phyloP scores from a whole-genome alignment of 75 land plant genomes.

The Cryptomeria japonica region DNA sequence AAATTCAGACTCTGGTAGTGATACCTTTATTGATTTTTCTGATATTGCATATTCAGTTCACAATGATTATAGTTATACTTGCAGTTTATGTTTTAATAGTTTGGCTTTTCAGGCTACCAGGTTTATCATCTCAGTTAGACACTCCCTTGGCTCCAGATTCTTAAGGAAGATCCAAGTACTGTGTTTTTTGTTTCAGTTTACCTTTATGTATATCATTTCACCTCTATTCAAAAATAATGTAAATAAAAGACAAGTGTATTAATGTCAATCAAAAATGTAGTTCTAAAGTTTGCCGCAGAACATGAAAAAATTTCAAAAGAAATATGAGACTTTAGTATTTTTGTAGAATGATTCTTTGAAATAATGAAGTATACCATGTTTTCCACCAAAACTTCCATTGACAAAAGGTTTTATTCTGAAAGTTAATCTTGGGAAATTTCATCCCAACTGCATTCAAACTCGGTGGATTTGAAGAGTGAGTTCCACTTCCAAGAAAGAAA shows the following conservation, averaged over 20 bases:
- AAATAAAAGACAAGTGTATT: too few species aligned
- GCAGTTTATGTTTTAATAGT: not conserved
- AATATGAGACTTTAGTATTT: not conserved
- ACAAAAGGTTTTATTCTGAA: not conserved
- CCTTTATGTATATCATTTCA: too few species aligned
- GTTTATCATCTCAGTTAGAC: not conserved
- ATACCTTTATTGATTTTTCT: not conserved
- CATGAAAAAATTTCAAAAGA: too few species aligned
- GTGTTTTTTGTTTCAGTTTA: too few species aligned
- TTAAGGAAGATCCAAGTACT: not conserved
- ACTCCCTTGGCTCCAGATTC: not conserved
- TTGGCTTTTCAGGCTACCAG: not conserved
- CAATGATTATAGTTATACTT: too few species aligned
- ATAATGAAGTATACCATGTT: not conserved
- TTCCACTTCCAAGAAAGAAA: not conserved
- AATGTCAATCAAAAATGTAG: not conserved
- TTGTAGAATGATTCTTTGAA: not conserved
- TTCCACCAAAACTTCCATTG: not conserved
- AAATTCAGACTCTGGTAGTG: not conserved
- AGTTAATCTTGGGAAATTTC: not conserved
- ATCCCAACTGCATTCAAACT: not conserved
- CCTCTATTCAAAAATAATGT: not conserved
- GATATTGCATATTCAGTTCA: not conserved
- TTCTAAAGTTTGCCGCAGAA: not conserved
- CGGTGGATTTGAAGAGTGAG: not conserved